These are phyloP conservation scores for Acacia concinna DNA, from an alignment of 331 rosid species.

Conservation along the genomic window DNA sequence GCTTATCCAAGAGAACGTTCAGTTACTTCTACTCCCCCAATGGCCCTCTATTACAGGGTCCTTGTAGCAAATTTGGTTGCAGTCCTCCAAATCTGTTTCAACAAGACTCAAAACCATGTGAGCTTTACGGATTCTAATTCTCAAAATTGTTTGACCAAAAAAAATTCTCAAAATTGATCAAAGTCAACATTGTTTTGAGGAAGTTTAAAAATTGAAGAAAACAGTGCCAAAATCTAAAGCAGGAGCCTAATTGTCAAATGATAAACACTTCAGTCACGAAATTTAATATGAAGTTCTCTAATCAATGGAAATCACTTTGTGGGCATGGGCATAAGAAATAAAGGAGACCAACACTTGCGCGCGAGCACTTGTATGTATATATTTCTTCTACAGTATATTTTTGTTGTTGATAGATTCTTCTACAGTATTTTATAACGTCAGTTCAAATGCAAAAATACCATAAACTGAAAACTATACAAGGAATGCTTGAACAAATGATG, in stretches of 20 bases:
- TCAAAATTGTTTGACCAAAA: too few species aligned
- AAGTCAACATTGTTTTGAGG: not conserved
- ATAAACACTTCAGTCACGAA: not conserved
- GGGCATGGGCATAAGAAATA: not conserved
- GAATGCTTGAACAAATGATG: not conserved
- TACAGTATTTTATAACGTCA: not conserved
- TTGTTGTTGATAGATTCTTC: not conserved
- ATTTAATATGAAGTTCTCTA: too few species aligned
- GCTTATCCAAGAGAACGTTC: constrained; percentile 93
- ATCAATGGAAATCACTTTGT: not conserved
- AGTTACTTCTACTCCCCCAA: constrained; percentile 87
- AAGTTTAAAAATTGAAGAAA: not conserved
- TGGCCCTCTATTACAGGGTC: constrained; percentile 88
- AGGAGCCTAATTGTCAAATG: not conserved
- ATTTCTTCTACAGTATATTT: too few species aligned
- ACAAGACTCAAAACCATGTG: constrained; percentile 1
- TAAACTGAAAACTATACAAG: not conserved
- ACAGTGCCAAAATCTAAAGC: not conserved
- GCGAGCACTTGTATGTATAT: too few species aligned
- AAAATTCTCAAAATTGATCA: too few species aligned
- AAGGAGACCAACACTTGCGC: too few species aligned
- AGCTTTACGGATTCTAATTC: too few species aligned
- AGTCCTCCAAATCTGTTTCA: constrained; percentile 76
- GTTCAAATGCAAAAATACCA: constrained; percentile 15
- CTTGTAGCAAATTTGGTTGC: constrained; percentile 80